These are phyloP conservation scores for Vitis rotundifolia DNA, from an alignment of 164 flowering plant species.

Conservation along the genomic window DNA sequence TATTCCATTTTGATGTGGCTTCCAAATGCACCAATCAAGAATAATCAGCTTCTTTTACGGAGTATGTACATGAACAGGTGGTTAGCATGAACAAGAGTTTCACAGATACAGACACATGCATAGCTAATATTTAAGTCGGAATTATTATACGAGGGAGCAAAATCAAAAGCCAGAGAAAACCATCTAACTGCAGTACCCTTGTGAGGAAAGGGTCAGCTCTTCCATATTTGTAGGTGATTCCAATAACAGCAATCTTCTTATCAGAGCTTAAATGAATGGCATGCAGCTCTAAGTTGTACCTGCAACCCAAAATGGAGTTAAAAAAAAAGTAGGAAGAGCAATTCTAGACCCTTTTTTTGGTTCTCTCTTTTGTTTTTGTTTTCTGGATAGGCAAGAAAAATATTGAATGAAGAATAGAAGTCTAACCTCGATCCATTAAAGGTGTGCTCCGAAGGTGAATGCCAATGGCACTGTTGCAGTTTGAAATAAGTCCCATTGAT, in stretches of 20 bases:
- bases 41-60: too few relatives aligned
- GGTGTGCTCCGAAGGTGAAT: slow-evolving; percentile 71
- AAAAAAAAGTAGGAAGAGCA: neutral
- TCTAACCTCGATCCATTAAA: slow-evolving; percentile 52
- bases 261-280: slow-evolving; percentile 46
- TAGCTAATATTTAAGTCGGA: too few relatives aligned
- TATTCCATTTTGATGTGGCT: too few relatives aligned
- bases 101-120: too few relatives aligned
- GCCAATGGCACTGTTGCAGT: slow-evolving; percentile 62
- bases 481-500: slow-evolving; percentile 45
- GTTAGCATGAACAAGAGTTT: too few relatives aligned
- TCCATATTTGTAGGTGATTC: slow-evolving; percentile 53
- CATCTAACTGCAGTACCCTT: slow-evolving; percentile 28
- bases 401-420: neutral
- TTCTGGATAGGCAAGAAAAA: neutral
- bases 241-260: slow-evolving; percentile 53
- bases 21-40: too few relatives aligned
- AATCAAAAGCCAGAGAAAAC: too few relatives aligned
- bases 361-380: too few relatives aligned
- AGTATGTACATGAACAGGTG: too few relatives aligned
- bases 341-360: neutral
- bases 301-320: slow-evolving; percentile 14
- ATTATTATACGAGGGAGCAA: too few relatives aligned
- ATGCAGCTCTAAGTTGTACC: slow-evolving; percentile 60
- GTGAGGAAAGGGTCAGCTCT: slow-evolving; percentile 55